These are phyloP conservation scores for Pyrenophora seminiperda DNA, from an alignment of 2,329 filamentous ascomycete genomes.

Conservation along the genomic window DNA sequence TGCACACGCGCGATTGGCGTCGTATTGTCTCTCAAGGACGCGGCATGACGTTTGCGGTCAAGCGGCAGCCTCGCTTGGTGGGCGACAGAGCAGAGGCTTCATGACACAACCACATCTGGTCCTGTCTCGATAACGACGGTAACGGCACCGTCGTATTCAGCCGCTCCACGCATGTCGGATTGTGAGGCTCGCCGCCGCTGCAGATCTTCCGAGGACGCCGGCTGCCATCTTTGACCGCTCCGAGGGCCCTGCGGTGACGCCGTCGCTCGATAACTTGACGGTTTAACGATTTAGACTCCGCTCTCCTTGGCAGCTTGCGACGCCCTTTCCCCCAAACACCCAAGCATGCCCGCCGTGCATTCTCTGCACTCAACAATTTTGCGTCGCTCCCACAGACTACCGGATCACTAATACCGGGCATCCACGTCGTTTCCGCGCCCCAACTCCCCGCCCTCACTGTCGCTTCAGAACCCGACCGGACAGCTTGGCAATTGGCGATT, in stretches of 20 bases:
- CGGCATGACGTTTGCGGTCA: conserved; percentile 7
- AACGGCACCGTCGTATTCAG: background rate
- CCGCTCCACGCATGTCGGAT: conserved; percentile 1
- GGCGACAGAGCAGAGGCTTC: conserved; percentile 1
- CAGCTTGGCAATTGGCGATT: background rate
- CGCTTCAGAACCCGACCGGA: conserved; percentile 10
- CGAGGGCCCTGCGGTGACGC: conserved; percentile 11
- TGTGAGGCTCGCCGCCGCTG: background rate
- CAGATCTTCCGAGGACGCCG: conserved; percentile 12
- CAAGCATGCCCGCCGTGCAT: conserved; percentile 11
- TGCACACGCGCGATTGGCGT: background rate
- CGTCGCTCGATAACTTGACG: conserved; percentile 22
- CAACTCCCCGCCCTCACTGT: conserved; percentile 4
- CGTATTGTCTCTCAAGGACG: conserved; percentile 3
- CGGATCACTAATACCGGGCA: background rate
- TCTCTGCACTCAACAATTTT: conserved; percentile 7
- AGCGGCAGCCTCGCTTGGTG: conserved; percentile 6
- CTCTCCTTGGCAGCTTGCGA: conserved; percentile 31
- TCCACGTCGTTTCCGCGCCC: background rate
- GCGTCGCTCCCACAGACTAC: conserved; percentile 3
- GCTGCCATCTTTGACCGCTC: conserved; percentile 1
- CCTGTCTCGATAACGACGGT: background rate
- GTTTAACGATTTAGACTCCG: conserved; percentile 17
- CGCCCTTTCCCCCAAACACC: conserved; percentile 17
- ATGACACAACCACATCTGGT: background rate